phyloP scores from a whole-genome alignment of 768 basidiomycete genomes.

The Tremella yokohamensis region DNA sequence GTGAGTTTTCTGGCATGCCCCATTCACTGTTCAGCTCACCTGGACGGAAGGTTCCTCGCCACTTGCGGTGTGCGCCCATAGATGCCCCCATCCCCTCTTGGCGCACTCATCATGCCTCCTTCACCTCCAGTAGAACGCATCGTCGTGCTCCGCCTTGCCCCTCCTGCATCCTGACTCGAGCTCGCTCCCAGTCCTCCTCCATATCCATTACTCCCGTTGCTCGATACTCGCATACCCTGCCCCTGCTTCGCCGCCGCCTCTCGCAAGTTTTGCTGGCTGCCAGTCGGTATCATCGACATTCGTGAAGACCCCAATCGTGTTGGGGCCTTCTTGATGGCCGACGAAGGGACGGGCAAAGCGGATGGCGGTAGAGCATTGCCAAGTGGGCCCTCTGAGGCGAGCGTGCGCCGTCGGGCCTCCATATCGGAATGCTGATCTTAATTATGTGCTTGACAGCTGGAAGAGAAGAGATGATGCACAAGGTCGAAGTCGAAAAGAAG shows the following conservation, averaged over 20 bases:
- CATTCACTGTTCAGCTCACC: conserved; percentile 55
- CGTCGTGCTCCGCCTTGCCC: conserved; percentile 3
- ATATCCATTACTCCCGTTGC: not conserved
- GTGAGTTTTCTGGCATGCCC: not conserved
- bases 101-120: conserved; percentile 59
- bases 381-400: conserved; percentile 29
- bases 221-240: not conserved
- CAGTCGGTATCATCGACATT: conserved; percentile 45
- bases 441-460: no score
- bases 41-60: conserved; percentile 52
- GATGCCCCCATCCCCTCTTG: conserved; percentile 58
- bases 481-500: no score
- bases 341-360: conserved; percentile 66
- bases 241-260: conserved; percentile 3
- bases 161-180: conserved; percentile 59
- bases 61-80: conserved; percentile 67
- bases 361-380: conserved; percentile 55
- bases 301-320: conserved; percentile 38
- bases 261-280: conserved; percentile 9
- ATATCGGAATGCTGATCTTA: conserved; percentile 12
- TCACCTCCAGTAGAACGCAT: not conserved
- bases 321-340: conserved; percentile 64
- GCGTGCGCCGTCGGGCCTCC: conserved; percentile 37
- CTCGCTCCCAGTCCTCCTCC: conserved; percentile 51
- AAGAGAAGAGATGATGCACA: no score